Percentiles rank a stretch among this genome's conserved stretches.
phyloP scores from a whole-genome alignment of 2,329 filamentous ascomycete genomes.

The Dryadomyces quercivorus region DNA sequence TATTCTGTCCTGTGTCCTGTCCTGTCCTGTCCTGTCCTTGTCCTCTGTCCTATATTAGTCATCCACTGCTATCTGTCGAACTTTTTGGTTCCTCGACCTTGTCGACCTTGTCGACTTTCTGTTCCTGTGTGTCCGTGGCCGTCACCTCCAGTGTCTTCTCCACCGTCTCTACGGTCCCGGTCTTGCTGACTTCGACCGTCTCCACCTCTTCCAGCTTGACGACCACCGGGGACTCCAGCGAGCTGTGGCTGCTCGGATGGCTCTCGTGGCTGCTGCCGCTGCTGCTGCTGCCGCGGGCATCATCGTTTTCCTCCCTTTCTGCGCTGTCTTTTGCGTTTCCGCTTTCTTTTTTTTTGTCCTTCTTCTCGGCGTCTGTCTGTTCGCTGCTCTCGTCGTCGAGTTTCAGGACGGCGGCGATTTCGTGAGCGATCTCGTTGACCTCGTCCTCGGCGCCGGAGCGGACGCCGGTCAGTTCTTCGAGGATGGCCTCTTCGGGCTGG shows the following conservation, averaged over 20 bases:
- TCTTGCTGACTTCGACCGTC: neutral
- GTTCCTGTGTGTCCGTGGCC: neutral
- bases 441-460: slow-evolving; percentile 7
- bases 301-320: neutral
- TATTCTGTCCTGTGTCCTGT: no score
- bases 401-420: slow-evolving; percentile 8
- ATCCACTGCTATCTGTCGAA: neutral
- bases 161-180: neutral
- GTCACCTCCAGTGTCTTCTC: neutral
- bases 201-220: neutral
- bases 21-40: no score
- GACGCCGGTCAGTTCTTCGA: neutral
- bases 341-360: neutral
- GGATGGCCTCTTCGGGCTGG: neutral
- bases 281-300: neutral
- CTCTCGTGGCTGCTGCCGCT: neutral
- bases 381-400: neutral
- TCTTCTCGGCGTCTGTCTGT: neutral
- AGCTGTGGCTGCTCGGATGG: no score
- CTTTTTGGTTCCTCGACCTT: neutral
- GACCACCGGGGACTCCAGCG: no score
- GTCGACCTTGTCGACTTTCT: neutral
- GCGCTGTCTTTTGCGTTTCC: neutral
- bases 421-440: slow-evolving; percentile 9
- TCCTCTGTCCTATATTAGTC: neutral